Conservation (phyloP, 2,329 filamentous ascomycete species). For the Colletotrichum spinosum region DNA sequence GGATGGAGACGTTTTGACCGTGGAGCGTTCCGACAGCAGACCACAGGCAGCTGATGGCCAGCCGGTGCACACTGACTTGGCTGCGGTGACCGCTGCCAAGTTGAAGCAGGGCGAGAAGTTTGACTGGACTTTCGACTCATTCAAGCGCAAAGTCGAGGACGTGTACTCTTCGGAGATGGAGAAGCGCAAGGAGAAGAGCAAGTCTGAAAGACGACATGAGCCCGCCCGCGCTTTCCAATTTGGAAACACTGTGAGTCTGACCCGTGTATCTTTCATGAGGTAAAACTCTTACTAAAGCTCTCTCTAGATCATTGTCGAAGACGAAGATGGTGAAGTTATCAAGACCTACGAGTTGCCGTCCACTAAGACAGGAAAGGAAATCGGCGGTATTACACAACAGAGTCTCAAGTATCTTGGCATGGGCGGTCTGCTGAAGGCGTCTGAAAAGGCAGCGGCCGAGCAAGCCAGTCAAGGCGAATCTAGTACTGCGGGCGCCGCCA, state of each 20-base stretch:
- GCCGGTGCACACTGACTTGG: conserved; percentile 22
- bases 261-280: not conserved
- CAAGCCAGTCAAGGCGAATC: conserved; percentile 47
- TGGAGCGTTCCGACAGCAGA: conserved; percentile 60
- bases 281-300: conserved; percentile 42
- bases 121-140: conserved; percentile 54
- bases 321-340: conserved; percentile 87
- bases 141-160: conserved; percentile 63
- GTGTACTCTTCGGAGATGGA: conserved; percentile 71
- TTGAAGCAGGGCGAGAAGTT: conserved; percentile 47
- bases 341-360: conserved; percentile 83
- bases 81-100: conserved; percentile 37
- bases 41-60: conserved; percentile 26
- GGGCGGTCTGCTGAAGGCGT: conserved; percentile 55
- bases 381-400: conserved; percentile 51
- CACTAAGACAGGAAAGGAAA: conserved; percentile 51
- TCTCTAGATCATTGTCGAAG: conserved; percentile 82
- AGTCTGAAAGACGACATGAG: conserved; percentile 68
- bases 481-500: conserved; percentile 47
- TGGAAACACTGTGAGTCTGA: conserved; percentile 74
- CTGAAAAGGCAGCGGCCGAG: conserved; percentile 49
- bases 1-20: conserved; percentile 85
- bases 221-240: conserved; percentile 88
- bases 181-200: conserved; percentile 70
- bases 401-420: conserved; percentile 68